Evolutionary conservation across 331 rosid genomes (phyloP), one percentile per base, ranked within the genome.

Genomic region (Spiraea crenata): DNA sequence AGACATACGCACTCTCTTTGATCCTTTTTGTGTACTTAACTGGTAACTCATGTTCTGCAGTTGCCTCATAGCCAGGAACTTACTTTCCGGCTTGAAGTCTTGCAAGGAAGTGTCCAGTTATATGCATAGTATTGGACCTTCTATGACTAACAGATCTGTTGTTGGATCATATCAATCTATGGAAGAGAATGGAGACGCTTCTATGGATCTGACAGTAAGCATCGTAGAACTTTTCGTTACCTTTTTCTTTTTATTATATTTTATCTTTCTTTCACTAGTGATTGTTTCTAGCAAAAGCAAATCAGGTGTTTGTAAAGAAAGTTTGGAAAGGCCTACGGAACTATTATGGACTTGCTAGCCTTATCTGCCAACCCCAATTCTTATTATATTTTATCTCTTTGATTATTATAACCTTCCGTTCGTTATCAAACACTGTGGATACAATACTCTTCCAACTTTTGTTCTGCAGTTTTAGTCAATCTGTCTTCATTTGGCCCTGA

Each of bases 51-150:
- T 85, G 48, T 62, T 72, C 73, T 88, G 82, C 90, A 95, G 99
- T 75, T 91, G 99, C 82, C 99, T 95, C 82, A 91, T 91, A 80
- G 89, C 97, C 65, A 89, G 99, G 79, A 95, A 95, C 85, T 85
- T 95, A 69, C 97, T 95, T 77, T 91, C 99, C 82, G 97, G 97
- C 72, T 84, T 87, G 74, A 91, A 80, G 87, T 89, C 95, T 78
- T 95, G 99, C 83, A 40, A 68, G 76, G 99, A 95, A 80, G 91
- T 95, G 74, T 80, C 85, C 73, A 81, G 71, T 65, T 95, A 87
- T 83, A 95, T 91, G 99, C 84, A 86, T 61, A 81, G 81, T 67
- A 88, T 88, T 72, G 95, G 85, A 77, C 85, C 81, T 38, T 85
- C 91, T 70, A 65, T 82, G 76, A 79, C 84, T 55, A 74, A 73